Evolutionary conservation across 164 flowering plant genomes (phyloP).

Genomic region (Kingdonia uniflora): DNA sequence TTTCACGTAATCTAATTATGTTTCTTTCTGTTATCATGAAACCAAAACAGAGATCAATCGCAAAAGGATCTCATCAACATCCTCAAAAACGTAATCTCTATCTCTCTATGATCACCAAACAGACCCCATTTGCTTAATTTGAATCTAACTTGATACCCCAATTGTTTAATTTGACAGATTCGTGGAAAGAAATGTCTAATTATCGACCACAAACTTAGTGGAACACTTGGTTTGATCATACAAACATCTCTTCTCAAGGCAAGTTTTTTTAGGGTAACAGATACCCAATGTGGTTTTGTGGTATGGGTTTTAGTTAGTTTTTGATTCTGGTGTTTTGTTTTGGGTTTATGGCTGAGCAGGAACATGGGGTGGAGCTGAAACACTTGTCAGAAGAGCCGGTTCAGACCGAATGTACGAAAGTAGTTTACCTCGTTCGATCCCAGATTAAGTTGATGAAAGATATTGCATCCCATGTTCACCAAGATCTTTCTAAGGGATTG

Average conservation of each 20-base stretch:
- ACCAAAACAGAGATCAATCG: constrained; percentile 73
- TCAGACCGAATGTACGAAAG: constrained; percentile 67
- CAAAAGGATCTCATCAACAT: constrained; percentile 76
- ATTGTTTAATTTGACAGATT: constrained; percentile 25
- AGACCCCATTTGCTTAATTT: neutral
- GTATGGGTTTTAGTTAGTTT: neutral
- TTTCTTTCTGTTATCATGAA: neutral
- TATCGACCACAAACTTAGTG: constrained; percentile 87
- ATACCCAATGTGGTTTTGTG: neutral
- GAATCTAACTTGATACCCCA: neutral
- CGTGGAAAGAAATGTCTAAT: constrained; percentile 87
- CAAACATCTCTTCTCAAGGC: constrained; percentile 76
- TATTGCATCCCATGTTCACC: constrained; percentile 51
- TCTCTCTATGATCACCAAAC: neutral
- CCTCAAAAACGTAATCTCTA: constrained; percentile 57
- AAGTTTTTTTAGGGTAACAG: neutral
- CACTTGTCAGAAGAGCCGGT: constrained; percentile 63
- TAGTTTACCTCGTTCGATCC: constrained; percentile 67
- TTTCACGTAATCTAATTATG: neutral
- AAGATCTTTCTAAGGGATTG: constrained; percentile 62
- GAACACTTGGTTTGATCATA: constrained; percentile 63
- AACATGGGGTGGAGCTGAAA: constrained; percentile 69
- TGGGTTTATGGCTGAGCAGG: constrained; percentile 27
- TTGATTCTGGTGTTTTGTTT: neutral
- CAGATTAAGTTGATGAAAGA: constrained; percentile 54